Percentiles rank a stretch among this genome's conserved stretches.
Evolutionary conservation across 1,284 basidiomycete species (phyloP).

Genomic region (Irpex sp.): DNA sequence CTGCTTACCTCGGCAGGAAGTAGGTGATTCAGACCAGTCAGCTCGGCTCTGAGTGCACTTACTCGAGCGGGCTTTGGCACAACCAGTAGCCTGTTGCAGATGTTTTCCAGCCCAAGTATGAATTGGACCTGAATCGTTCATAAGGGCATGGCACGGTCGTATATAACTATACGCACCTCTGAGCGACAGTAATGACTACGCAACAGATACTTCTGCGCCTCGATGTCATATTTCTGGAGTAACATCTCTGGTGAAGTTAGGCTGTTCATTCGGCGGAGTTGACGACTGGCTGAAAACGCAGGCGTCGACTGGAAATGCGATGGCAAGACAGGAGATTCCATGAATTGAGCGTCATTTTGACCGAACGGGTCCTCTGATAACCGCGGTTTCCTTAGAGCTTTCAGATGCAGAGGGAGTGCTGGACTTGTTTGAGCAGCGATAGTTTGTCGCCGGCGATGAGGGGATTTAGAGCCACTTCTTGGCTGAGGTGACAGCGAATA

Average conservation of each 20-base stretch:
- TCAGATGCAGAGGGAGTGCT: conserved; percentile 59
- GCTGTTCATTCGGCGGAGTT: conserved; percentile 40
- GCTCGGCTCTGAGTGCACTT: conserved; percentile 91
- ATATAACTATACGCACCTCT: conserved; percentile 52
- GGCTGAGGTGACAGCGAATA: neutral
- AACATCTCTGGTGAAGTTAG: conserved; percentile 48
- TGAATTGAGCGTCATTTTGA: conserved; percentile 48
- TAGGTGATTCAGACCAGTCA: conserved; percentile 95
- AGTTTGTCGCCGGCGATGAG: conserved; percentile 39
- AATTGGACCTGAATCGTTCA: conserved; percentile 67
- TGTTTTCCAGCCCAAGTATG: conserved; percentile 85
- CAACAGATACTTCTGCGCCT: conserved; percentile 72
- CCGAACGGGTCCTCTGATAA: conserved; percentile 72
- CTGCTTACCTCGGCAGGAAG: conserved; percentile 82
- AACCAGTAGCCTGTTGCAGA: conserved; percentile 88
- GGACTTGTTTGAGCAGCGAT: conserved; percentile 70
- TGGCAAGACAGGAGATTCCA: conserved; percentile 22
- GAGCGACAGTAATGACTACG: conserved; percentile 89
- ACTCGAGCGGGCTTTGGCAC: conserved; percentile 94
- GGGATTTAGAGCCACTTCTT: conserved; percentile 6
- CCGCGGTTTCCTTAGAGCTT: conserved; percentile 45
- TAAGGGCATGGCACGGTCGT: neutral
- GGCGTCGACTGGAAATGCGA: conserved; percentile 67
- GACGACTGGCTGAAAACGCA: conserved; percentile 48
- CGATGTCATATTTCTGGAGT: conserved; percentile 62